phyloP scores from a whole-genome alignment of 805 yeast genomes.

The Candida maltosa region DNA sequence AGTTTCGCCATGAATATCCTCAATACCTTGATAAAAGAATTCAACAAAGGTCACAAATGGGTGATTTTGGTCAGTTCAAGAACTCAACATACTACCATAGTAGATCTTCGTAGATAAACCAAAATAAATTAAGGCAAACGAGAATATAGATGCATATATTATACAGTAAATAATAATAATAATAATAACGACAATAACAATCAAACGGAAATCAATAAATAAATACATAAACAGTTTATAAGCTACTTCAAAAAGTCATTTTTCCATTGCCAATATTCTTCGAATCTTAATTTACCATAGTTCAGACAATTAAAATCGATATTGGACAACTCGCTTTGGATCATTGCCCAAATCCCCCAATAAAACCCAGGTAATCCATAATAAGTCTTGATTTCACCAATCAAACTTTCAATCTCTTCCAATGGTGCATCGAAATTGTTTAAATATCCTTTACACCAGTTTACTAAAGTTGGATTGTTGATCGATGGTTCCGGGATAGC shows the following conservation, averaged over 20 bases:
- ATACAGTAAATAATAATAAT: neutral
- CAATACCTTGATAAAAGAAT: conserved; percentile 70
- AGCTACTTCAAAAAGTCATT: conserved; percentile 9
- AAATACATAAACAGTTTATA: neutral
- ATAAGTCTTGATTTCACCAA: conserved; percentile 54
- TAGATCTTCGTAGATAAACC: conserved; percentile 55
- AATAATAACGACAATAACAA: neutral
- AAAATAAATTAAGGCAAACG: neutral
- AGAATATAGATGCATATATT: no score
- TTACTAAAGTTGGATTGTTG: conserved; percentile 41
- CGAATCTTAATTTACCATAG: conserved; percentile 57
- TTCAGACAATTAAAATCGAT: conserved; percentile 70
- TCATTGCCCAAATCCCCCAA: conserved; percentile 84
- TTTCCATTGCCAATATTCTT: conserved; percentile 74
- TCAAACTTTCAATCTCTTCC: conserved; percentile 39
- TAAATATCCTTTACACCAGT: conserved; percentile 61
- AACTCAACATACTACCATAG: conserved; percentile 55
- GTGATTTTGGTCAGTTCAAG: conserved; percentile 78
- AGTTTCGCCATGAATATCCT: conserved; percentile 76
- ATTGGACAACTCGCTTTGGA: conserved; percentile 63
- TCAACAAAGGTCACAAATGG: conserved; percentile 67
- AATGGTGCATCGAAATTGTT: conserved; percentile 23
- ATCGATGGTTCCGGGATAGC: conserved; percentile 53
- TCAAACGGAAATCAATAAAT: neutral
- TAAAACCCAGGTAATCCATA: conserved; percentile 82